Conservation (phyloP, 805 yeast genomes). For the Ogataea degrootiae region DNA sequence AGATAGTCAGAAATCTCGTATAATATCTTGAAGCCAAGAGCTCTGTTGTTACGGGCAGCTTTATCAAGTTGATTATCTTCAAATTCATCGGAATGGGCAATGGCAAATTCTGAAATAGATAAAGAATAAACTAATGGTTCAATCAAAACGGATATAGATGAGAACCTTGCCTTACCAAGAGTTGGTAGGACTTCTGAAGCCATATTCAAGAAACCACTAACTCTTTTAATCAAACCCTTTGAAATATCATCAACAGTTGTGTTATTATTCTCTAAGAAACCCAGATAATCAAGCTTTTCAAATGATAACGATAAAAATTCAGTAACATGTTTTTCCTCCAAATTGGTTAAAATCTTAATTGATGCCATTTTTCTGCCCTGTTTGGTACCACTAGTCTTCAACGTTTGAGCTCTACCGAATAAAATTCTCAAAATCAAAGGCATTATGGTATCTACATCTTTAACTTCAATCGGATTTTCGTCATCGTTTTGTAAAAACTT, state of each 20-base stretch:
- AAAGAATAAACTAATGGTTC: slow-evolving; percentile 55
- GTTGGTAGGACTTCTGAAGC: slow-evolving; percentile 50
- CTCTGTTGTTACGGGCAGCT: slow-evolving; percentile 57
- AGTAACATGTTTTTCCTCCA: slow-evolving; percentile 46
- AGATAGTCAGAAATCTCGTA: slow-evolving; percentile 49
- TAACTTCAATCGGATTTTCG: slow-evolving; percentile 49
- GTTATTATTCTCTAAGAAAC: slow-evolving; percentile 24
- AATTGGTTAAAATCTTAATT: slow-evolving; percentile 54
- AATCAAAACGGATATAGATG: slow-evolving; percentile 45
- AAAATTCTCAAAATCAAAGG: slow-evolving; percentile 73
- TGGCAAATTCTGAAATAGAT: slow-evolving; percentile 45
- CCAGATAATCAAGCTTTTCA: slow-evolving; percentile 42
- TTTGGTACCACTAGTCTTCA: slow-evolving; percentile 63
- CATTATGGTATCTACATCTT: slow-evolving; percentile 57
- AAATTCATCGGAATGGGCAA: slow-evolving; percentile 19
- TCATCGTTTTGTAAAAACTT: slow-evolving; percentile 52
- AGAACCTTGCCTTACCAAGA: slow-evolving; percentile 53
- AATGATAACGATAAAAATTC: slow-evolving; percentile 62
- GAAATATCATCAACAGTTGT: slow-evolving; percentile 24
- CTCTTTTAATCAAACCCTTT: slow-evolving; percentile 38
- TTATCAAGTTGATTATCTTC: slow-evolving; percentile 31
- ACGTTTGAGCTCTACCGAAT: slow-evolving; percentile 80
- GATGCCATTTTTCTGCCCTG: slow-evolving; percentile 70
- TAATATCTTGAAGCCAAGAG: slow-evolving; percentile 61
- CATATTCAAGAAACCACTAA: slow-evolving; percentile 63